A percentile compares a stretch with the other conserved stretches of the same genome.
phyloP scores from a whole-genome alignment of 371 early-diverging fungal genomes.

The Paraphysoderma sedebokerense region DNA sequence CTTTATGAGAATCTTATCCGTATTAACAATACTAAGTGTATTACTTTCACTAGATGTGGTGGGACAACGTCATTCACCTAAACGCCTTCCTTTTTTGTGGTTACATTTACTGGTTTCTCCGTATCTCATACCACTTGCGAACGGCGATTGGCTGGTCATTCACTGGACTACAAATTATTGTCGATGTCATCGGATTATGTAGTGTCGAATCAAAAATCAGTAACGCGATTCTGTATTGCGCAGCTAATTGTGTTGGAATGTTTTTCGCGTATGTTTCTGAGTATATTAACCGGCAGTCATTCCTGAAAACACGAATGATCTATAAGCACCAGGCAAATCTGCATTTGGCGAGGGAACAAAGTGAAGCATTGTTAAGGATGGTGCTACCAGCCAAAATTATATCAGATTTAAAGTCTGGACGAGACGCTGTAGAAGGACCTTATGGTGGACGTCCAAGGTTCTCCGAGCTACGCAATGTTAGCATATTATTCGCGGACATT shows the following conservation, averaged over 20 bases:
- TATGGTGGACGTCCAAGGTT: not conserved
- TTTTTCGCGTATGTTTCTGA: not conserved
- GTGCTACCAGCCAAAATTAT: not conserved
- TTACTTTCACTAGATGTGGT: too few relatives aligned
- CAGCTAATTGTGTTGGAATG: not conserved
- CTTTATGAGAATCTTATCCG: too few relatives aligned
- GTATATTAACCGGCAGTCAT: not conserved
- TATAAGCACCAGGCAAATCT: not conserved
- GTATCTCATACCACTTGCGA: not conserved
- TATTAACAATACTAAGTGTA: too few relatives aligned
- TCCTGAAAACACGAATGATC: not conserved
- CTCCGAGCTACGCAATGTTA: not conserved
- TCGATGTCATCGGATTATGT: not conserved
- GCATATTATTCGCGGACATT: slow-evolving; percentile 5
- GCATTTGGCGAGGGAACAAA: not conserved
- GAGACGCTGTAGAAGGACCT: not conserved
- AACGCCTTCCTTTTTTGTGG: not conserved
- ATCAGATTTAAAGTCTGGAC: not conserved
- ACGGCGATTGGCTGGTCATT: not conserved
- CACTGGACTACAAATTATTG: not conserved
- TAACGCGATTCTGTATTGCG: not conserved
- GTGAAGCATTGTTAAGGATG: not conserved
- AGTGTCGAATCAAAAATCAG: not conserved
- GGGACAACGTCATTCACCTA: slow-evolving; percentile 1
- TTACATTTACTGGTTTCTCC: slow-evolving; percentile 1